Base-by-base conservation (phyloP, 768 basidiomycete genomes). In the Termitomyces sp. region DNA sequence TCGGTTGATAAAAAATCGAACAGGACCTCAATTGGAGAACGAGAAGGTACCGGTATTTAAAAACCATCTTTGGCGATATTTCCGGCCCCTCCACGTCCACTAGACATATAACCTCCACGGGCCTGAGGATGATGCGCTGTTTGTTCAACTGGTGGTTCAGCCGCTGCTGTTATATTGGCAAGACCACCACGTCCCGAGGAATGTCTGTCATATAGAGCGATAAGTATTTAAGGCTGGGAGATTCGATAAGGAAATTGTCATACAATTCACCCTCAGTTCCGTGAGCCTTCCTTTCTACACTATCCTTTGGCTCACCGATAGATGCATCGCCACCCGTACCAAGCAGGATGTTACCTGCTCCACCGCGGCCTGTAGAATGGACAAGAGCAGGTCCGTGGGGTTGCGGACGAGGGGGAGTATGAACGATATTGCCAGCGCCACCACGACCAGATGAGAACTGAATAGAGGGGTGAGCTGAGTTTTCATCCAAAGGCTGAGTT, bases 181-280 rank as follows among this genome's bases (percentile, higher is more conserved):
- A 69, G 61, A n/a, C 88, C 88, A 38, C 88, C 88, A 52, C 88
- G 83, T 48, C 87, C 87, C 0, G 81, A 83, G 4, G 86, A 88
- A 67, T 88, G 86, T 14, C 84, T 86, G 56, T n/a, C 28, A 26
- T 5, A 23, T 40, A 50, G 3, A 46, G n/a, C 33, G 1, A 68
- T 65, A n/a, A 59, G 46, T 9, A 44, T 26, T 4, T 1, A 16
- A 46, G n/a, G 43, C 7, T 5, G 1, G 4, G 36, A 51, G 16
- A 35, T 5, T 2, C 1, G 12, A 18, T n/a, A 6, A 35, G 33
- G 32, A 20, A 43, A 33, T 20, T 12, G 18, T 38, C 54, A 4
- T 28, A 50, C 59, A 55, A 5, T 44, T 48, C 54, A 23, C 20
- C 6, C 5, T 60, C 54, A 44, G 50, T 48, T 2, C 18, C 59